Evolutionary conservation across 306 rosid genomes (phyloP).

Genomic region (Begonia fuchsioides): DNA sequence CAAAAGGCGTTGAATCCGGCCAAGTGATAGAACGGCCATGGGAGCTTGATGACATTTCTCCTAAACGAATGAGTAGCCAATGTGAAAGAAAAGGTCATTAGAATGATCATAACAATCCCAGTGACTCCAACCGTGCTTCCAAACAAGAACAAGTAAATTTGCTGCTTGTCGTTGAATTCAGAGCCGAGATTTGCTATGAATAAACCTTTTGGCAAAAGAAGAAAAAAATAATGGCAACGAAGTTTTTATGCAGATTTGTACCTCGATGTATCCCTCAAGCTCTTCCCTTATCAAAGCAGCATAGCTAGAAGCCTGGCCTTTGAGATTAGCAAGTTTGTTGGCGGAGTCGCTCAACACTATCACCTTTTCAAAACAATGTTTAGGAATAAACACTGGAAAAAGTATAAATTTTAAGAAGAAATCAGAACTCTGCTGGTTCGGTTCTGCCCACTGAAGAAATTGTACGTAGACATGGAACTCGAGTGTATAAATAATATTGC

Average conservation of each 20-base stretch:
- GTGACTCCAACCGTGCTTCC: conserved; percentile 35
- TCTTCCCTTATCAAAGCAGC: conserved; percentile 88
- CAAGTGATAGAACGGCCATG: conserved; percentile 38
- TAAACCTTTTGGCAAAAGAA: conserved; percentile 8
- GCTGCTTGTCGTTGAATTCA: conserved; percentile 31
- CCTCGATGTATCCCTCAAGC: conserved; percentile 93
- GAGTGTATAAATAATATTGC: too few relatives aligned
- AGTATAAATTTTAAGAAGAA: too few relatives aligned
- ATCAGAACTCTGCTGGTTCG: too few relatives aligned
- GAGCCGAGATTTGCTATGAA: conserved; percentile 38
- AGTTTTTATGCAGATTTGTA: conserved; percentile 6
- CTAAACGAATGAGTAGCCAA: conserved; percentile 66
- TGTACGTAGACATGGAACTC: too few relatives aligned
- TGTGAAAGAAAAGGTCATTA: conserved; percentile 60
- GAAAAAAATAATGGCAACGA: neutral
- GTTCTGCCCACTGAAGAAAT: too few relatives aligned
- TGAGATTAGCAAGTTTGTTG: conserved; percentile 64
- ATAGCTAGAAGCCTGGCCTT: conserved; percentile 48
- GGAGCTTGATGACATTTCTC: conserved; percentile 37
- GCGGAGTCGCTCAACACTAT: conserved; percentile 83
- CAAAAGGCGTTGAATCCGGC: conserved; percentile 88
- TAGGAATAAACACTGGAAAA: conserved; percentile 13
- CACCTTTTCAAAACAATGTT: conserved; percentile 44
- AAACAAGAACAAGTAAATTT: conserved; percentile 28
- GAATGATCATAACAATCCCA: conserved; percentile 44